phyloP scores from a whole-genome alignment of 768 basidiomycete genomes.

The Xerocomus brunneocitrinus region DNA sequence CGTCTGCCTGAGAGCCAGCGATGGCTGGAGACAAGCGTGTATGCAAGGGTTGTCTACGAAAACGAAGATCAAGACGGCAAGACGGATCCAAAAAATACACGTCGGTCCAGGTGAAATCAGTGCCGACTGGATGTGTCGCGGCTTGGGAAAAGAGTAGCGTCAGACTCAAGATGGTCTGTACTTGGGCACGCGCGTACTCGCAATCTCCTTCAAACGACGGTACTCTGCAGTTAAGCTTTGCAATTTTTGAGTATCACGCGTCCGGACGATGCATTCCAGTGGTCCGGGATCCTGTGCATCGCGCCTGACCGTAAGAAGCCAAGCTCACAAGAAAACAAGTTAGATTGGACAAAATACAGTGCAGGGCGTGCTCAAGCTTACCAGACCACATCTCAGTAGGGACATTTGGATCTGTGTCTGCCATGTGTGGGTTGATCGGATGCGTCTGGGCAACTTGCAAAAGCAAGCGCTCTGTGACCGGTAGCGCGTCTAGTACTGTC shows the following conservation, averaged over 20 bases:
- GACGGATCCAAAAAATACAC: constrained; percentile 10
- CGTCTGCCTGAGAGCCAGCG: constrained; percentile 63
- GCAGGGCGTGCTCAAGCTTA: constrained; percentile 20
- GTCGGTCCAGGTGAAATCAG: constrained; percentile 20
- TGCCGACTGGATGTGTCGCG: background rate
- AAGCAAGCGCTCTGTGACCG: constrained; percentile 51
- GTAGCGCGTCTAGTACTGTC: constrained; percentile 28
- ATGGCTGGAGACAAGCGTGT: constrained; percentile 52
- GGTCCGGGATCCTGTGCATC: constrained; percentile 39
- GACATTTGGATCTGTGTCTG: constrained; percentile 18
- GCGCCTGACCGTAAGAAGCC: constrained; percentile 47
- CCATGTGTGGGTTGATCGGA: constrained; percentile 32
- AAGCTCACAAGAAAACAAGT: constrained; percentile 34
- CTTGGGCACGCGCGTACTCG: constrained; percentile 35
- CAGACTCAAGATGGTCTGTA: background rate
- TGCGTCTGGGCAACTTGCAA: constrained; percentile 55
- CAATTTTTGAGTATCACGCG: constrained; percentile 43
- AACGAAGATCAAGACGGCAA: constrained; percentile 46
- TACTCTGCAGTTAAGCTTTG: constrained; percentile 49
- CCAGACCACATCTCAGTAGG: constrained; percentile 38
- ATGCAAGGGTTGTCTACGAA: constrained; percentile 43
- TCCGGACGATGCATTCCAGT: constrained; percentile 40
- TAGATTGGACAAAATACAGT: background rate
- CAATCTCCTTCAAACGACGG: constrained; percentile 49
- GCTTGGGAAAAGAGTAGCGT: constrained; percentile 9